A percentile compares a stretch with the other conserved stretches of the same genome.
These are phyloP conservation scores for Thozetella sp. DNA, from an alignment of 495 filamentous ascomycete species.

Conservation along the genomic window DNA sequence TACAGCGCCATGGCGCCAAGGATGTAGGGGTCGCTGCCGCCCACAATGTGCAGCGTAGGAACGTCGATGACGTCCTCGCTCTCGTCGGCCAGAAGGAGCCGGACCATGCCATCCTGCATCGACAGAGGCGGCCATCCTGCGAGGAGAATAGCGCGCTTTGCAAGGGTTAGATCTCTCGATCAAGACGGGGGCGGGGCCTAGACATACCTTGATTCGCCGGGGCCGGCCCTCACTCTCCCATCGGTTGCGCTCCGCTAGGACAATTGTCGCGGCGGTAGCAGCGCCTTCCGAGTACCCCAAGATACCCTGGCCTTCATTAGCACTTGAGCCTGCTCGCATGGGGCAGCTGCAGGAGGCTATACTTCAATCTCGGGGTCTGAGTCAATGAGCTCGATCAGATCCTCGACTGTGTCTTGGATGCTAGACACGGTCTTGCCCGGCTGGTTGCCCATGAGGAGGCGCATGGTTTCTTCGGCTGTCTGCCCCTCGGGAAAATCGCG, in stretches of 20 bases:
- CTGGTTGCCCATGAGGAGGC: constrained; percentile 32
- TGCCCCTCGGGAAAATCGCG: constrained; percentile 47
- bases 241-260: constrained; percentile 47
- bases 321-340: too few relatives aligned
- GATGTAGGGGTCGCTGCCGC: constrained; percentile 57
- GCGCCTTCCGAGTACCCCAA: constrained; percentile 60
- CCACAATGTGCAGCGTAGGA: constrained; percentile 59
- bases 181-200: neutral
- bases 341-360: neutral
- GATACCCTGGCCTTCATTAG: too few relatives aligned
- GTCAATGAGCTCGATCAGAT: constrained; percentile 33
- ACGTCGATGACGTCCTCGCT: constrained; percentile 44
- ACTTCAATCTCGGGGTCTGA: constrained; percentile 41
- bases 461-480: constrained; percentile 51
- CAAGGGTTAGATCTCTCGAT: neutral
- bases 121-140: constrained; percentile 54
- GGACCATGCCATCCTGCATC: constrained; percentile 30
- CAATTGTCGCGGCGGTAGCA: constrained; percentile 46
- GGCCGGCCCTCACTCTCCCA: constrained; percentile 32
- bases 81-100: constrained; percentile 47
- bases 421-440: constrained; percentile 23
- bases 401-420: constrained; percentile 25
- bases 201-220: constrained; percentile 44
- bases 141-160: constrained; percentile 52
- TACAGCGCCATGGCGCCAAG: constrained; percentile 53